Base-by-base conservation (phyloP, 2,329 filamentous ascomycete species). In the Claviceps sp. region DNA sequence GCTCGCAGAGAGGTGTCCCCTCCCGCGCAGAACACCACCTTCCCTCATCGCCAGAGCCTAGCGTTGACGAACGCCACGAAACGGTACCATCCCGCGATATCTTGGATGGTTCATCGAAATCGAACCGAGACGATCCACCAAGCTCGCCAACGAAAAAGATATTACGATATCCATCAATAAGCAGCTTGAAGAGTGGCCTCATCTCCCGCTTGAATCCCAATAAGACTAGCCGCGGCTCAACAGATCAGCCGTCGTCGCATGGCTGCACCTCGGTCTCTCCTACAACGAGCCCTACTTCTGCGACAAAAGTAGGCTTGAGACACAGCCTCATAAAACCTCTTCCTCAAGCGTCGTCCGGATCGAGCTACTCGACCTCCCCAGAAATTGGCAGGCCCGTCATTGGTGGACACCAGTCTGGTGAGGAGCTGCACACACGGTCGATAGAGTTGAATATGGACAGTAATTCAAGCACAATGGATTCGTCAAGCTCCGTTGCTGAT, bases 311-410 rank as follows among this genome's bases (percentile, higher is more conserved):
- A 62, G 81, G 73, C 57, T 64, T 80, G 48, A 76, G 78, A 60
- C 68, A 75, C 53, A 80, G 76, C 58, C 75, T 81, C 56, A 71
- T 72, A 58, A 81, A 81, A 62, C 77, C 78, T 48, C 63, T 81
- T 22, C 78, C 77, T 38, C 71, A 74, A 55, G 70, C 76, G 24
- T 76, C 77, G 26, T 69, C 50, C 34, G 54, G 54, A 53, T 49
- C 52, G 34, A 57, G 57, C 47, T 59, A 58, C 48, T 54, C 57
- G 59, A 51, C 62, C 57, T 55, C 65, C 60, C 51, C 64, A 64
- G 58, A 66, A 54, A 64, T 59, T 6, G 18, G 30, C 3, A 47
- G 45, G 13, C 45, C 24, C 45, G 34, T 20, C 2, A n/a, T n/a
- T 47, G 67, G 61, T 44, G 68, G 68, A 57, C 58, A 50, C 37